Conservation (phyloP, 2,329 filamentous ascomycete genomes). For the Fusarium succisae region DNA sequence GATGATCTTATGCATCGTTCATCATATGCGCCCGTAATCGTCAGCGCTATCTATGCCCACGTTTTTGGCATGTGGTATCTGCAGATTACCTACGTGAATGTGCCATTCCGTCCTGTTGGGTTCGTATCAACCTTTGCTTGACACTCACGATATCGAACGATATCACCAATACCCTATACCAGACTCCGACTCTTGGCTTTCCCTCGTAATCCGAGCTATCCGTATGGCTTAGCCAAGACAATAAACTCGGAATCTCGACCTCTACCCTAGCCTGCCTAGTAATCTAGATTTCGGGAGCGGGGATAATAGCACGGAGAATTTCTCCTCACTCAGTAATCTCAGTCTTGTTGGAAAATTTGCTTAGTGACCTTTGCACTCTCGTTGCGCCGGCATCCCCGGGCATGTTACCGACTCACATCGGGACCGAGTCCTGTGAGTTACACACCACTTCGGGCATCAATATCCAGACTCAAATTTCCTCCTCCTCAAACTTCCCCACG, state of each 20-base stretch:
- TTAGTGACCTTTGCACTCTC: background rate
- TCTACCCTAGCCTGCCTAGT: background rate
- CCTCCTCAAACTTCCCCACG: conserved; percentile 12
- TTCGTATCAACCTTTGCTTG: background rate
- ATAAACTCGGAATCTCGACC: background rate
- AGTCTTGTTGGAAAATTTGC: background rate
- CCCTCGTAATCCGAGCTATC: conserved; percentile 1
- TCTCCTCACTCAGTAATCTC: background rate
- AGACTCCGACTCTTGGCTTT: background rate
- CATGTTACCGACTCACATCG: background rate
- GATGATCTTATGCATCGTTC: conserved; percentile 1
- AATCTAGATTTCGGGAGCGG: conserved; percentile 35
- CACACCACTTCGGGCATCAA: conserved; percentile 27
- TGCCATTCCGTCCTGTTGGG: background rate
- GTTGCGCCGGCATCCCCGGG: background rate
- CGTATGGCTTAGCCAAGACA: background rate
- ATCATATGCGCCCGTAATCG: background rate
- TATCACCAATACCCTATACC: background rate
- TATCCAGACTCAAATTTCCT: conserved; percentile 10
- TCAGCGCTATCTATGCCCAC: conserved; percentile 11
- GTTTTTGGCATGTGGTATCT: conserved; percentile 18
- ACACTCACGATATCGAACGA: background rate
- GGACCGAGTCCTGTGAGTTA: background rate
- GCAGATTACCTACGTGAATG: conserved; percentile 3
- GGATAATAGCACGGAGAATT: conserved; percentile 21